phyloP scores from a whole-genome alignment of 1,284 basidiomycete genomes.

The Gymnopus androsaceus region DNA sequence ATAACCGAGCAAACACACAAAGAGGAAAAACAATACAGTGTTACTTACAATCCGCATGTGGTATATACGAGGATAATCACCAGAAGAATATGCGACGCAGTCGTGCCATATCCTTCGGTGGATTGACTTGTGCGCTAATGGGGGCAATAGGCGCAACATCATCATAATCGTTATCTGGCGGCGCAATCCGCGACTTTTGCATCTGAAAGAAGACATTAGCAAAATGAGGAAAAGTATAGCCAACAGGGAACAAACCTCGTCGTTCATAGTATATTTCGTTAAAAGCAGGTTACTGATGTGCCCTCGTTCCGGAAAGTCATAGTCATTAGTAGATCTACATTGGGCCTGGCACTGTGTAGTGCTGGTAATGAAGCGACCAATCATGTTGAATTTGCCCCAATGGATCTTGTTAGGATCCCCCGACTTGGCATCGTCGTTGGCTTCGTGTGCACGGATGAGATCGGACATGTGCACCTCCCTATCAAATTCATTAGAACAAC shows the following conservation, averaged over 20 bases:
- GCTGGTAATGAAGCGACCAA: constrained; percentile 73
- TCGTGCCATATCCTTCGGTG: constrained; percentile 38
- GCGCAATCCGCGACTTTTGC: constrained; percentile 59
- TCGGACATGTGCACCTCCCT: constrained; percentile 87
- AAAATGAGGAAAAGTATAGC: constrained; percentile 4
- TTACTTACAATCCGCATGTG: constrained; percentile 42
- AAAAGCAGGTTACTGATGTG: constrained; percentile 55
- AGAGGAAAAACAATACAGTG: background rate
- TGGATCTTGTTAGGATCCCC: constrained; percentile 69
- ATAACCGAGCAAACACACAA: background rate
- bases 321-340: constrained; percentile 60
- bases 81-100: constrained; percentile 42
- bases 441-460: constrained; percentile 75
- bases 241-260: constrained; percentile 48
- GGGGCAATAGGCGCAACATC: constrained; percentile 26
- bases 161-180: constrained; percentile 42
- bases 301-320: constrained; percentile 54
- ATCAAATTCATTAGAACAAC: constrained; percentile 14
- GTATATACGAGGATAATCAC: constrained; percentile 1
- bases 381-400: constrained; percentile 86
- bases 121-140: constrained; percentile 26
- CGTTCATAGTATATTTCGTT: constrained; percentile 58
- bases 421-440: constrained; percentile 65
- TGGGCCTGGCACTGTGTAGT: constrained; percentile 74
- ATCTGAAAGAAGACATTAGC: constrained; percentile 38